Percentiles rank a stretch among this genome's conserved stretches.
These are phyloP conservation scores for Hylodesmum podocarpum DNA, from an alignment of 306 rosid species.

Conservation along the genomic window DNA sequence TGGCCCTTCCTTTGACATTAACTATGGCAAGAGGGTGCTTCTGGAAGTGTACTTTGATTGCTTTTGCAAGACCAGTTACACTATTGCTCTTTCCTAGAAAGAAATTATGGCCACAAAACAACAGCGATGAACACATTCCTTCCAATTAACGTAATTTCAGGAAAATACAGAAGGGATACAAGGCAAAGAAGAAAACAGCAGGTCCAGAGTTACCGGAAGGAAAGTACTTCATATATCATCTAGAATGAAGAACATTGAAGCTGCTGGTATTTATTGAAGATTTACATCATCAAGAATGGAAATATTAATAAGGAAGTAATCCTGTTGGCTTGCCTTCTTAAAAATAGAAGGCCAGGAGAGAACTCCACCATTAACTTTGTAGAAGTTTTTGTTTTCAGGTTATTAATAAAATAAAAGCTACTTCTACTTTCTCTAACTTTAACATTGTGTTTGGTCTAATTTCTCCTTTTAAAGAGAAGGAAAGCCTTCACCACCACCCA, in stretches of 20 bases:
- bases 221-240: neutral
- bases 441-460: neutral
- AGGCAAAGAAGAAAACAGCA: neutral
- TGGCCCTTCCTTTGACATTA: slow-evolving; percentile 86
- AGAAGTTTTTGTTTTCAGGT: neutral
- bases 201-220: neutral
- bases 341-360: neutral
- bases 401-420: neutral
- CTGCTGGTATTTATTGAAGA: slow-evolving; percentile 11
- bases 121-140: neutral
- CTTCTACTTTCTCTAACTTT: neutral
- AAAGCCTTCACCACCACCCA: neutral
- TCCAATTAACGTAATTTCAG: neutral
- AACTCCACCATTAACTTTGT: neutral
- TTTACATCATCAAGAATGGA: neutral
- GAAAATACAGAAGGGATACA: neutral
- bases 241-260: neutral
- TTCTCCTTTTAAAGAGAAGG: neutral
- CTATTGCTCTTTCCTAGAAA: slow-evolving; percentile 72
- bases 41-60: slow-evolving; percentile 65
- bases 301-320: neutral
- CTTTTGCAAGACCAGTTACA: slow-evolving; percentile 71
- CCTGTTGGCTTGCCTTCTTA: neutral
- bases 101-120: slow-evolving; percentile 9
- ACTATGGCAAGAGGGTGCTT: slow-evolving; percentile 83